Evolutionary conservation across 805 yeast species (phyloP), one percentile per base, ranked within the genome.

Genomic region (Yamadazyma sp.): DNA sequence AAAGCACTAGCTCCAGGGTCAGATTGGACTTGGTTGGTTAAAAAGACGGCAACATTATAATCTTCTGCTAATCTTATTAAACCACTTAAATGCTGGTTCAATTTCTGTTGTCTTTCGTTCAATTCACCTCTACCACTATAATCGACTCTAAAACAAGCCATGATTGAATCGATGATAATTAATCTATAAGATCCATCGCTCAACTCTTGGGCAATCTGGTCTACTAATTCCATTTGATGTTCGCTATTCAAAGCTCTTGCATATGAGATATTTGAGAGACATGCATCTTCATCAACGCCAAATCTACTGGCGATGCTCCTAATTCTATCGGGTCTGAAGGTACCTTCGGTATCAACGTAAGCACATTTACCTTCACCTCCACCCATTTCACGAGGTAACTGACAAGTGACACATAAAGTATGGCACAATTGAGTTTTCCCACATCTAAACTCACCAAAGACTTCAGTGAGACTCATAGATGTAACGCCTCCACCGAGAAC

Each of bases 331-430:
- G 98, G 97, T 55, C 98, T 75, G 58, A 93, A 93, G 2, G 98
- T 93, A 13, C 97, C 96, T 56, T 91, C 98, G 0, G 98, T 91
- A 54, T 93, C 98, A 42, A 93, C 89, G 55, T 86, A 93, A 36
- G 93, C 69, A 59, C 97, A 91, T 61, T 93, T 88, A 22, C 98
- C 98, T 65, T 93, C 98, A 33, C 96, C 98, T 41, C 98, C 98
- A 26, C 97, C 97, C 83, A 85, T 82, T 54, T 89, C 97, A 33
- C 91, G 77, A 4, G 98, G 98, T 38, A 93, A 69, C 60, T 91
- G 98, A 58, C 98, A 91, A 2, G 97, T 91, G 5, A 93, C 96
- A 0, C 98, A 96, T 37, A 93, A 70, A 2, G 98, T 93, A 57
- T 93, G 98, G 60, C 98, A 93, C 30, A 93, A 65, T 66, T 93